Conservation (phyloP, 2,329 filamentous ascomycete species). For the Immersiporthe knoxdaviesiana region DNA sequence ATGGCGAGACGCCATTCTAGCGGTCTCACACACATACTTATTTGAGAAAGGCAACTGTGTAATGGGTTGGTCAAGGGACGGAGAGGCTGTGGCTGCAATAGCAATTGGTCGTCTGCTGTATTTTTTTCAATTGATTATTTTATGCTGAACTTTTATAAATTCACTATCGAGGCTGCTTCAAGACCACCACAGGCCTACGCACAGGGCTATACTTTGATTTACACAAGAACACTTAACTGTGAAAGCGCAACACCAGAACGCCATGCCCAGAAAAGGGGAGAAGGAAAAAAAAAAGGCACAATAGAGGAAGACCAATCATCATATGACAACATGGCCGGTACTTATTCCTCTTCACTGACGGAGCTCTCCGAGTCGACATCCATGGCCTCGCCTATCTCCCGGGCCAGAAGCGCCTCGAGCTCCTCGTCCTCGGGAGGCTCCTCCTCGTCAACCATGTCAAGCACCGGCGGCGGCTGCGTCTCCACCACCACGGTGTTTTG, state of each 20-base stretch:
- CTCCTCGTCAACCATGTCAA: constrained; percentile 32
- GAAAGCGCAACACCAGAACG: neutral
- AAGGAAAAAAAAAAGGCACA: too few relatives aligned
- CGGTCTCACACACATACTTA: neutral
- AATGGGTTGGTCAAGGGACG: too few relatives aligned
- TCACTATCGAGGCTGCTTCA: neutral
- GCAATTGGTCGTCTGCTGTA: neutral
- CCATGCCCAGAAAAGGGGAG: neutral
- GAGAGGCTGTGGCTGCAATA: neutral
- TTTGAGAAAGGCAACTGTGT: too few relatives aligned
- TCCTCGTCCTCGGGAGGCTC: constrained; percentile 51
- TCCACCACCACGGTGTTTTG: constrained; percentile 22
- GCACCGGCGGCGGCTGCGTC: neutral
- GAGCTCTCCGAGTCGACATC: constrained; percentile 63
- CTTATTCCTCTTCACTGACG: constrained; percentile 67
- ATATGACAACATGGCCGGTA: neutral
- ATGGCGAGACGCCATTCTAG: neutral
- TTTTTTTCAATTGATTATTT: too few relatives aligned
- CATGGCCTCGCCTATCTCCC: constrained; percentile 47
- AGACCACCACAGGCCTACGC: neutral
- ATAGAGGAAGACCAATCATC: too few relatives aligned
- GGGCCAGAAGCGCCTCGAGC: constrained; percentile 61
- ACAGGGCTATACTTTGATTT: neutral
- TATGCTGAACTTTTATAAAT: neutral
- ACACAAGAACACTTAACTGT: neutral